Evolutionary conservation across 1,284 basidiomycete genomes (phyloP), one percentile per base, ranked within the genome.

Genomic region (Papiliotrema flavescens): DNA sequence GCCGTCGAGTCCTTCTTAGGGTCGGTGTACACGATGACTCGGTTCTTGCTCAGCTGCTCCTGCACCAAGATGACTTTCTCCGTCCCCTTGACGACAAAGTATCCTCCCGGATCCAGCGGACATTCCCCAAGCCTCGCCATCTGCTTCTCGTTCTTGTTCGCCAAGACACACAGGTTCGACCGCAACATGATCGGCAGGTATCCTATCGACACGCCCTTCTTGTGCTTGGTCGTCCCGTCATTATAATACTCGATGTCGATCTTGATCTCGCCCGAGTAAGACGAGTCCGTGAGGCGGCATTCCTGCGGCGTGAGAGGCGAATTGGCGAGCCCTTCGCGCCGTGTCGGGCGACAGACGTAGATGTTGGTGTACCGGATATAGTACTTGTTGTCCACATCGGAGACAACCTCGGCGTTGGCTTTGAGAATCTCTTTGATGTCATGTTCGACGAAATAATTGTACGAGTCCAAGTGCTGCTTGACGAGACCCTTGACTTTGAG

Each of bases 51-150:
- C 67, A 99, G 79, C 78, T 98, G 96, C 75, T 99, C 97, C 76
- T 99, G 96, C 1, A 98, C 95, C 55, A 99, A 81, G 63, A 99
- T 98, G 67, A 99, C 96, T 80, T 99, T 99, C 78, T 99, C 96
- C 19, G 97, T 98, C 14, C 96, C 96, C 76, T 96, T 98, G 50
- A 98, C 95, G 55, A 99, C 89, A 77, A 99, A 99, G 76, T 98
- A 98, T 7, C 96, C 96, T 20, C 96, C 96, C 2, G 96, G 96
- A 78, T 99, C 97, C 56, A 98, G 80, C 0, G 96, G 96, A 72
- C 96, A 99, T 76, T 99, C 96, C 32, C 84, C 87, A 90, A 98
- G 94, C 47, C 84, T 81, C 20, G 93, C 94, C 17, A 98, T 81
- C 65, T 94, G 85, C 22, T 84, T 82, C 56, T 94, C 89, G 15